Conservation (phyloP, 352 stramenopile species). For the Phytophthora pluvialis region DNA sequence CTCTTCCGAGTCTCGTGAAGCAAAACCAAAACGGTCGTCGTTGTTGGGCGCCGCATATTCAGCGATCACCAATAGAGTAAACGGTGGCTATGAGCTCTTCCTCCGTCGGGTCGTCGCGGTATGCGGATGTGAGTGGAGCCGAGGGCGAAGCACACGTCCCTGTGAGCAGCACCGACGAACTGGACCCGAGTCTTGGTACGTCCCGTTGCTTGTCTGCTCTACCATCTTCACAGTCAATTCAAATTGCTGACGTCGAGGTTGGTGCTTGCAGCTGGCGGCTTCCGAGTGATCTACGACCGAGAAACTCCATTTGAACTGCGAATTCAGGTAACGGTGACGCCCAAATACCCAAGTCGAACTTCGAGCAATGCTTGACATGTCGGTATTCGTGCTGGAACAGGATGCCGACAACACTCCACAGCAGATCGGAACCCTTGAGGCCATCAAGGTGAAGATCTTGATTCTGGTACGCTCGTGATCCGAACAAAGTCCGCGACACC, state of each 20-base stretch:
- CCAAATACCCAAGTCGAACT: neutral
- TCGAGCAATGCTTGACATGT: neutral
- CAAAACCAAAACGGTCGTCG: conserved; percentile 30
- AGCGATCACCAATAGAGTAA: neutral
- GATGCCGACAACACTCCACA: conserved; percentile 86
- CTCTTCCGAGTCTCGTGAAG: conserved; percentile 17
- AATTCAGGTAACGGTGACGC: conserved; percentile 65
- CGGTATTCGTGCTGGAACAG: conserved; percentile 25
- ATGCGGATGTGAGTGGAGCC: conserved; percentile 35
- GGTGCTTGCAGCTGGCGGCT: conserved; percentile 65
- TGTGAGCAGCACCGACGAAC: conserved; percentile 59
- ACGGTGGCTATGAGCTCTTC: conserved; percentile 50
- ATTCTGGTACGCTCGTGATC: conserved; percentile 61
- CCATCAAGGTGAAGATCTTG: conserved; percentile 95
- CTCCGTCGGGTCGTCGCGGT: conserved; percentile 43
- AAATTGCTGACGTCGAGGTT: neutral
- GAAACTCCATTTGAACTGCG: conserved; percentile 92
- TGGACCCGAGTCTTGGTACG: conserved; percentile 82
- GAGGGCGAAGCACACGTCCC: conserved; percentile 53
- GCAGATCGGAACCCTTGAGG: conserved; percentile 92
- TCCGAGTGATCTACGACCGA: conserved; percentile 91
- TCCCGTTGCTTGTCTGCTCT: neutral
- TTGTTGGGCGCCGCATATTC: conserved; percentile 3
- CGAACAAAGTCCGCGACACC: neutral
- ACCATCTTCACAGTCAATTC: neutral